A percentile compares a stretch with the other conserved stretches of the same genome.
Conservation (phyloP, 768 basidiomycete species). For the Cystoderma amianthinum region DNA sequence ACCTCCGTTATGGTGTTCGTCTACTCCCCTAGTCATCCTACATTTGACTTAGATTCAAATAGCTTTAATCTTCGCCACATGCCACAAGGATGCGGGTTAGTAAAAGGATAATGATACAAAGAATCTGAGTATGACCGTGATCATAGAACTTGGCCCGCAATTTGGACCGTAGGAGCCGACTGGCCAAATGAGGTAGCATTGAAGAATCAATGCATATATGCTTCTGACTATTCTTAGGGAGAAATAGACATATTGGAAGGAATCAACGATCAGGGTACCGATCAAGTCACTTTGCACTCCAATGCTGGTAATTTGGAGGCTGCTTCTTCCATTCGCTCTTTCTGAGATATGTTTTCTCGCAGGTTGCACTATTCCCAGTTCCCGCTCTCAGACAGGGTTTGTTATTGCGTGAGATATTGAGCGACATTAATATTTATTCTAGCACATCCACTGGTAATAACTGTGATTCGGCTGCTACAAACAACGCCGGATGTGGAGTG, state of each 20-base stretch:
- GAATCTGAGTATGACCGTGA: not conserved
- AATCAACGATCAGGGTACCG: slow-evolving; percentile 47
- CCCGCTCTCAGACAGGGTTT: slow-evolving; percentile 41
- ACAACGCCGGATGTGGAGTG: slow-evolving; percentile 56
- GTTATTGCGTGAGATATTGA: slow-evolving; percentile 4
- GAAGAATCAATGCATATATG: not conserved
- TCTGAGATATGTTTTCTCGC: slow-evolving; percentile 1
- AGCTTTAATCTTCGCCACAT: slow-evolving; percentile 50
- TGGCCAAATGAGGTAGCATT: slow-evolving; percentile 36
- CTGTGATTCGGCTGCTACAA: slow-evolving; percentile 40
- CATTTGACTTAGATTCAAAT: too few relatives aligned
- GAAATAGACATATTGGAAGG: slow-evolving; percentile 52
- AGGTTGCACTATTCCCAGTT: slow-evolving; percentile 50
- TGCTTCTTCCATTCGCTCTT: not conserved
- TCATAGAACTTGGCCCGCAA: slow-evolving; percentile 43
- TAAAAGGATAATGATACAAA: not conserved
- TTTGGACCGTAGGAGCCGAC: slow-evolving; percentile 45
- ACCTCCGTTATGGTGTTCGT: slow-evolving; percentile 49
- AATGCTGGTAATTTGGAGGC: slow-evolving; percentile 25
- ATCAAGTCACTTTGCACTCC: slow-evolving; percentile 53
- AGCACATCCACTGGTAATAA: slow-evolving; percentile 33
- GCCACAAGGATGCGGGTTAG: slow-evolving; percentile 53
- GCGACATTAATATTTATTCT: not conserved
- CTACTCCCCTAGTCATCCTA: too few relatives aligned
- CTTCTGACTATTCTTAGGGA: slow-evolving; percentile 21